phyloP scores from a whole-genome alignment of 1,139 yeast genomes.

The Nadsonia commutata region DNA sequence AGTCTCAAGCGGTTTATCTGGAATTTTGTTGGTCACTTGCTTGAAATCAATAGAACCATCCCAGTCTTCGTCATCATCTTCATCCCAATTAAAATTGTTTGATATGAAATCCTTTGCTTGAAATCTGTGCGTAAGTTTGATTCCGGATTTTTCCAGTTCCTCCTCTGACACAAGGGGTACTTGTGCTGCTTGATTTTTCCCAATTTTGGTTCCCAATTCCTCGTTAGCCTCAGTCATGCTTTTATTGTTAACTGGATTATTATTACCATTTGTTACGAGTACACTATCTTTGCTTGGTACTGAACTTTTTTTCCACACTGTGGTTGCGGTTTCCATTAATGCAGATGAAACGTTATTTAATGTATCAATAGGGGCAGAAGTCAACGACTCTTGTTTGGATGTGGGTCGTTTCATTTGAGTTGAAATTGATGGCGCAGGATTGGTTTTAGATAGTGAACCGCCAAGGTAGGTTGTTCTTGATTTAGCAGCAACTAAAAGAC shows the following conservation, averaged over 20 bases:
- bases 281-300: not conserved
- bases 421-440: constrained; percentile 19
- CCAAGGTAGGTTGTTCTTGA: constrained; percentile 2
- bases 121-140: constrained; percentile 22
- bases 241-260: not conserved
- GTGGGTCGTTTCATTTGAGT: constrained; percentile 23
- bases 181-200: constrained; percentile 1
- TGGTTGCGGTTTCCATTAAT: constrained; percentile 12
- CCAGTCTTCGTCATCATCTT: constrained; percentile 25
- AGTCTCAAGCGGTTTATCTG: constrained; percentile 3
- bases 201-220: constrained; percentile 1
- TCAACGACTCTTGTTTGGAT: constrained; percentile 16
- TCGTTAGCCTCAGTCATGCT: not conserved
- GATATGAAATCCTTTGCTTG: constrained; percentile 14
- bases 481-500: constrained; percentile 6
- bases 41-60: constrained; percentile 14
- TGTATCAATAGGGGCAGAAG: constrained; percentile 8
- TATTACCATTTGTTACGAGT: too few species aligned
- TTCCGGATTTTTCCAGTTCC: constrained; percentile 23
- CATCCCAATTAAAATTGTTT: constrained; percentile 26
- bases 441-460: constrained; percentile 9
- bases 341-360: constrained; percentile 13
- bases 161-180: constrained; percentile 18
- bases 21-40: constrained; percentile 3
- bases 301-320: constrained; percentile 15